phyloP scores from a whole-genome alignment of 345 rosid genomes.

The Salix dunnii region DNA sequence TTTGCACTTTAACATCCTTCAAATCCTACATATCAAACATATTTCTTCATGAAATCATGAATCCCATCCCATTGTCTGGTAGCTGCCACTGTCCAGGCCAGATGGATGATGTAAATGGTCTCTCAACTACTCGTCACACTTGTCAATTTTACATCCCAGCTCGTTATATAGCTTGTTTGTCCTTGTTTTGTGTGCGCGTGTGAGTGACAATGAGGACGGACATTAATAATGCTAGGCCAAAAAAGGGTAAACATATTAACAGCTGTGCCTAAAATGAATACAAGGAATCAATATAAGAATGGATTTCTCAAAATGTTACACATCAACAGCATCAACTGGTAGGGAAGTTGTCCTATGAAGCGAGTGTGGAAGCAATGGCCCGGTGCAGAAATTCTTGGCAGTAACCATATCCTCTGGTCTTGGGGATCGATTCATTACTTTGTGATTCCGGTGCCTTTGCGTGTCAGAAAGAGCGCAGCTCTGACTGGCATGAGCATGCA shows the following conservation, averaged over 20 bases:
- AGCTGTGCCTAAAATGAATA: conserved; percentile 27
- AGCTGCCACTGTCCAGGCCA: neutral
- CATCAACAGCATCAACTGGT: conserved; percentile 63
- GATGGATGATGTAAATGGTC: neutral
- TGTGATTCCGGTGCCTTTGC: conserved; percentile 29
- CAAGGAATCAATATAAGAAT: conserved; percentile 34
- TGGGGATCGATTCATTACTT: conserved; percentile 23
- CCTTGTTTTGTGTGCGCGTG: neutral
- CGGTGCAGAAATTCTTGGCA: conserved; percentile 34
- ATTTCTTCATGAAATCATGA: neutral
- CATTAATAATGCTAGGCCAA: neutral
- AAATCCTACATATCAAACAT: neutral
- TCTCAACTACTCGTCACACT: neutral
- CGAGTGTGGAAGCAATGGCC: conserved; percentile 43
- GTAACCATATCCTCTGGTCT: conserved; percentile 14
- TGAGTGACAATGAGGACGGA: neutral
- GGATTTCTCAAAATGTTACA: conserved; percentile 26
- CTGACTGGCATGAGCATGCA: conserved; percentile 11
- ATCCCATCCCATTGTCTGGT: neutral
- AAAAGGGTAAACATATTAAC: conserved; percentile 16
- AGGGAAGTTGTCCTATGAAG: conserved; percentile 65
- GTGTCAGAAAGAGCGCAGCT: conserved; percentile 35
- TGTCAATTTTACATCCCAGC: neutral
- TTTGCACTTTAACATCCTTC: neutral
- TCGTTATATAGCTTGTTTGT: neutral